Percentiles rank a stretch among this genome's conserved stretches.
Evolutionary conservation across 495 filamentous ascomycete genomes (phyloP).

Genomic region (Penicillium samsonianum): DNA sequence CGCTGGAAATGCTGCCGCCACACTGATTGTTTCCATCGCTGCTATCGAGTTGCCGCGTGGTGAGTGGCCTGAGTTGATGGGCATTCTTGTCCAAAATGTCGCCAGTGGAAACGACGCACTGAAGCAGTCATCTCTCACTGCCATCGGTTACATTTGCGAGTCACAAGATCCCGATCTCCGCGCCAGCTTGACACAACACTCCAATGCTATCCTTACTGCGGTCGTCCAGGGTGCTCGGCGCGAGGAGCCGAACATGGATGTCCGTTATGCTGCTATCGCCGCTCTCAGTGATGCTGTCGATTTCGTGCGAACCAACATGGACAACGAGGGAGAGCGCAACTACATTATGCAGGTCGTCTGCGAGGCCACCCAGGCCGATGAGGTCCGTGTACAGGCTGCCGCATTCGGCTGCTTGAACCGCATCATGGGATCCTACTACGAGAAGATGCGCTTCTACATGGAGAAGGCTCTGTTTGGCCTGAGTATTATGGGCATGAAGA

Average conservation of each 20-base stretch:
- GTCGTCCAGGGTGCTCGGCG: constrained; percentile 97
- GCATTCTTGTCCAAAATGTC: constrained; percentile 83
- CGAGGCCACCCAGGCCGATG: constrained; percentile 91
- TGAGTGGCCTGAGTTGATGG: constrained; percentile 96
- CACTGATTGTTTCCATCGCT: constrained; percentile 93
- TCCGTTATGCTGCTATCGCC: constrained; percentile 86
- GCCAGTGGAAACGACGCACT: constrained; percentile 79
- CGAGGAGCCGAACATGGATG: constrained; percentile 87
- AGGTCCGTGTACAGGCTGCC: constrained; percentile 87
- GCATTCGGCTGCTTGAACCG: constrained; percentile 96
- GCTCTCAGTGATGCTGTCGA: constrained; percentile 96
- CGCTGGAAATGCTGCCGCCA: constrained; percentile 85
- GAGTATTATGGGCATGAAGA: constrained; percentile 99
- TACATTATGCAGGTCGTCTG: constrained; percentile 99
- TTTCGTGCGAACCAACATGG: constrained; percentile 96
- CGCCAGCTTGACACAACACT: constrained; percentile 77
- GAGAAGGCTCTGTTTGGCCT: constrained; percentile 98
- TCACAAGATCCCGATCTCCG: constrained; percentile 86
- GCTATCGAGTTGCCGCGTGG: constrained; percentile 89
- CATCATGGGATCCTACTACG: constrained; percentile 97
- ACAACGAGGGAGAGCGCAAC: constrained; percentile 97
- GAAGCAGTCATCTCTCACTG: constrained; percentile 90
- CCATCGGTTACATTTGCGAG: constrained; percentile 98
- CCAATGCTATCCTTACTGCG: constrained; percentile 95
- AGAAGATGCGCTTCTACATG: constrained; percentile 99